phyloP scores from a whole-genome alignment of 2,329 filamentous ascomycete genomes.

The Boeremia lycopersici region DNA sequence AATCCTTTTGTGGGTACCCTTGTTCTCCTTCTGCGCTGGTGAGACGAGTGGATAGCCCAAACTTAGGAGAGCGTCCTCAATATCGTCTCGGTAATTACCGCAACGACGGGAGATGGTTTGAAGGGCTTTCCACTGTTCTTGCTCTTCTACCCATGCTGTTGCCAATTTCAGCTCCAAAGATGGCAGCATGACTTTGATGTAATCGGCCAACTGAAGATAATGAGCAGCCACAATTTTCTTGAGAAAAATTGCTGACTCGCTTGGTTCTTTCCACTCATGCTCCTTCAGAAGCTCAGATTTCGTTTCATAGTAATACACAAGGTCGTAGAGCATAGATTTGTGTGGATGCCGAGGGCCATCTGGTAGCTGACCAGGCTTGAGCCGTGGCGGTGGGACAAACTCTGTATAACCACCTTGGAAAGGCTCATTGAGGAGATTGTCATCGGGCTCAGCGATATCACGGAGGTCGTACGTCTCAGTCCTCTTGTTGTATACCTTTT shows the following conservation, averaged over 20 bases:
- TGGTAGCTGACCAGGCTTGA: not conserved
- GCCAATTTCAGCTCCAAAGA: conserved; percentile 41
- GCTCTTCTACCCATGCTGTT: conserved; percentile 41
- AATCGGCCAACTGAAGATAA: conserved; percentile 41
- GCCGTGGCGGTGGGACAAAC: conserved; percentile 27
- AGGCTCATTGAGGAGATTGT: conserved; percentile 22
- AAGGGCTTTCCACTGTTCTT: conserved; percentile 43
- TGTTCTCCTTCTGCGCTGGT: not conserved
- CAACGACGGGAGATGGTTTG: conserved; percentile 43
- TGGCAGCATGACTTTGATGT: conserved; percentile 44
- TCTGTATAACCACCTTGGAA: conserved; percentile 43
- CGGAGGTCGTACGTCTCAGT: not conserved
- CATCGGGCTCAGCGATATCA: not conserved
- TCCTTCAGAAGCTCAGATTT: conserved; percentile 25
- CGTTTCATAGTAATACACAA: conserved; percentile 36
- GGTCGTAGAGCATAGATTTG: conserved; percentile 35
- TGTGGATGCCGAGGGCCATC: conserved; percentile 26
- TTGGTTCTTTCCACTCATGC: conserved; percentile 30
- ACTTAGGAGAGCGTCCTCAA: conserved; percentile 41
- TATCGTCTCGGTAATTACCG: conserved; percentile 44
- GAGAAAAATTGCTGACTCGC: conserved; percentile 34
- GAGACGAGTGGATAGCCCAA: conserved; percentile 32
- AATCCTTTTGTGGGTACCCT: not conserved
- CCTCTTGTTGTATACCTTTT: not conserved
- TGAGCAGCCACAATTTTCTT: conserved; percentile 45